Conservation (phyloP, 73 alveolate genomes). For the Stentor roeselii region DNA sequence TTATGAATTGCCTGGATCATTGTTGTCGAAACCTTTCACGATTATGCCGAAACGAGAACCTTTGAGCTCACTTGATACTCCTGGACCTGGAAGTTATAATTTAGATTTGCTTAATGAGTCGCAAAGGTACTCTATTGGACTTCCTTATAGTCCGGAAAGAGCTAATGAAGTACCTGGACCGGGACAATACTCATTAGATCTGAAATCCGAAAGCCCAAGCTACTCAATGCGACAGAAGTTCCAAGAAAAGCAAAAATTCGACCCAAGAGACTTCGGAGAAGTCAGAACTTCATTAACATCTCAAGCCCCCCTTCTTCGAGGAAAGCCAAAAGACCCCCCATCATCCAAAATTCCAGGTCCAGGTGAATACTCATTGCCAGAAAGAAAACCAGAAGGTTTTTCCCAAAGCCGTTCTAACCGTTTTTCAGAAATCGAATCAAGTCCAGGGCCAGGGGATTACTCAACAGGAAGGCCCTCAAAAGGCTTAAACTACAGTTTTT, state of each 20-base stretch:
- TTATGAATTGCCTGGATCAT: neutral
- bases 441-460: neutral
- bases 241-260: too few species aligned
- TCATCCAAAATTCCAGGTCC: neutral
- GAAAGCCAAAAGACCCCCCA: neutral
- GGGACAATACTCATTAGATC: too few species aligned
- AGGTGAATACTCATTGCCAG: too few species aligned
- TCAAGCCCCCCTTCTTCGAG: neutral
- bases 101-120: neutral
- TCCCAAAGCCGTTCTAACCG: too few species aligned
- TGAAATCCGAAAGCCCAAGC: too few species aligned
- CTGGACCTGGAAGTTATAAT: neutral
- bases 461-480: neutral
- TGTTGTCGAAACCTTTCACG: neutral
- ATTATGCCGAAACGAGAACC: too few species aligned
- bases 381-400: too few species aligned
- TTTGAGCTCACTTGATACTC: neutral
- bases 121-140: neutral
- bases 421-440: too few species aligned
- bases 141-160: neutral
- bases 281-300: neutral
- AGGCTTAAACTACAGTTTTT: neutral
- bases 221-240: too few species aligned
- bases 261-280: too few species aligned
- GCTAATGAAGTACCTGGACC: neutral